Conservation (phyloP, 2,329 filamentous ascomycete genomes). For the Colletotrichum lini region DNA sequence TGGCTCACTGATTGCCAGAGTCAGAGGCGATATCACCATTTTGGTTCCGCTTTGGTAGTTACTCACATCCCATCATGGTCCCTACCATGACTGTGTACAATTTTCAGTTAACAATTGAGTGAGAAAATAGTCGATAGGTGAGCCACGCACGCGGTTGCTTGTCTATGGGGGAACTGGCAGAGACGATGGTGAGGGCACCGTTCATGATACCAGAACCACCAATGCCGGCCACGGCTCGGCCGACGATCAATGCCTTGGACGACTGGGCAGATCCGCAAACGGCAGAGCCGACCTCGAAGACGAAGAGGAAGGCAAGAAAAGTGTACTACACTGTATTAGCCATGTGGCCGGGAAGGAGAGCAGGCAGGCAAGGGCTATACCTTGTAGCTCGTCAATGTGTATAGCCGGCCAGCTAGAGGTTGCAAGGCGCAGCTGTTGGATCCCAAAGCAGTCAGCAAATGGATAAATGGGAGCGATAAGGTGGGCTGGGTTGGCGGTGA, state of each 20-base stretch:
- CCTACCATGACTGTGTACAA: no score
- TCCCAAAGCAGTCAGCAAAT: neutral
- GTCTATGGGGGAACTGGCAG: conserved; percentile 28
- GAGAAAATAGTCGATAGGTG: no score
- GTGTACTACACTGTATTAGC: conserved; percentile 44
- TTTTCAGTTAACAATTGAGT: no score
- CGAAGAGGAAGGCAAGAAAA: conserved; percentile 48
- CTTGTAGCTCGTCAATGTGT: conserved; percentile 56
- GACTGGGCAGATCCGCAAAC: conserved; percentile 62
- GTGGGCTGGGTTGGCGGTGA: no score
- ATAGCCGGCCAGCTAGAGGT: conserved; percentile 66
- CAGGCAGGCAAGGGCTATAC: conserved; percentile 12
- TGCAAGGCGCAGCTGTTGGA: conserved; percentile 61
- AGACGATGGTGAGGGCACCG: conserved; percentile 52
- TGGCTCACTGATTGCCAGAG: conserved; percentile 46
- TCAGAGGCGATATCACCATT: no score
- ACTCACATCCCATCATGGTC: no score
- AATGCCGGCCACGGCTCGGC: conserved; percentile 62
- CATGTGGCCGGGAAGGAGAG: no score
- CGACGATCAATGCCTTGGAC: conserved; percentile 63
- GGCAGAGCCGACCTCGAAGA: conserved; percentile 58
- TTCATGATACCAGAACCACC: conserved; percentile 62
- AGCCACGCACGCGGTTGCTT: no score
- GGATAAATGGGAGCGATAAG: conserved; percentile 54
- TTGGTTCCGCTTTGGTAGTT: no score